These are phyloP conservation scores for Taphrina pruni DNA, from an alignment of 1,139 yeast genomes.

Conservation along the genomic window DNA sequence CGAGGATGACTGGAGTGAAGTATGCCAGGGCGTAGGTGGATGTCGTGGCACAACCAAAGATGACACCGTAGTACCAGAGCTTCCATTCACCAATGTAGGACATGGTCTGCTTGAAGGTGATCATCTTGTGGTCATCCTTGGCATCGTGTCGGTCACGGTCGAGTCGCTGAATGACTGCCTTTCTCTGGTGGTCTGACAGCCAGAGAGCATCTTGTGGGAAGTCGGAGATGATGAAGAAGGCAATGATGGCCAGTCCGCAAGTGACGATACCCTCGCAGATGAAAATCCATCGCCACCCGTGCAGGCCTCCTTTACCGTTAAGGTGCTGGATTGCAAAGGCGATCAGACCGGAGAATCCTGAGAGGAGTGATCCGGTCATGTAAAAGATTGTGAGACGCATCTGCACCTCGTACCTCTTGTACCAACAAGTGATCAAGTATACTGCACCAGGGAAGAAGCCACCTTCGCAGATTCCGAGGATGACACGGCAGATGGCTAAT, in stretches of 20 bases:
- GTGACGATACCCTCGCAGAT: slow-evolving; percentile 72
- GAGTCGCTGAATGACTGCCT: slow-evolving; percentile 58
- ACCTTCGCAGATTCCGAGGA: slow-evolving; percentile 45
- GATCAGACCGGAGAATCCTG: slow-evolving; percentile 50
- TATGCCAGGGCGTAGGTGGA: slow-evolving; percentile 66
- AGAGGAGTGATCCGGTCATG: slow-evolving; percentile 46
- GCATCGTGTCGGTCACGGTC: slow-evolving; percentile 45
- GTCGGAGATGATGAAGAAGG: slow-evolving; percentile 69
- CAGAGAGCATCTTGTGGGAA: slow-evolving; percentile 57
- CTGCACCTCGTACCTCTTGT: slow-evolving; percentile 44
- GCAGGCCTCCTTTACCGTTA: slow-evolving; percentile 51
- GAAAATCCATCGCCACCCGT: slow-evolving; percentile 74
- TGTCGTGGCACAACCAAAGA: slow-evolving; percentile 55
- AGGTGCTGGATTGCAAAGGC: slow-evolving; percentile 49
- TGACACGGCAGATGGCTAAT: slow-evolving; percentile 61
- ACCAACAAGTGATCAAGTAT: slow-evolving; percentile 44
- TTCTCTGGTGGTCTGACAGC: slow-evolving; percentile 63
- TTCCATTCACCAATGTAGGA: slow-evolving; percentile 29
- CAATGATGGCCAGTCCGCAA: slow-evolving; percentile 64
- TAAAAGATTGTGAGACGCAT: slow-evolving; percentile 43
- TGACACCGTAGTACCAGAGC: slow-evolving; percentile 40
- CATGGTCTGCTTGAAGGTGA: slow-evolving; percentile 23
- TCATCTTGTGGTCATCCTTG: slow-evolving; percentile 38
- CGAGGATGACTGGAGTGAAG: slow-evolving; percentile 64
- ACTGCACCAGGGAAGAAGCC: slow-evolving; percentile 45